Evolutionary conservation across 2,329 filamentous ascomycete species (phyloP).

Genomic region (Alternaria brassicicola): DNA sequence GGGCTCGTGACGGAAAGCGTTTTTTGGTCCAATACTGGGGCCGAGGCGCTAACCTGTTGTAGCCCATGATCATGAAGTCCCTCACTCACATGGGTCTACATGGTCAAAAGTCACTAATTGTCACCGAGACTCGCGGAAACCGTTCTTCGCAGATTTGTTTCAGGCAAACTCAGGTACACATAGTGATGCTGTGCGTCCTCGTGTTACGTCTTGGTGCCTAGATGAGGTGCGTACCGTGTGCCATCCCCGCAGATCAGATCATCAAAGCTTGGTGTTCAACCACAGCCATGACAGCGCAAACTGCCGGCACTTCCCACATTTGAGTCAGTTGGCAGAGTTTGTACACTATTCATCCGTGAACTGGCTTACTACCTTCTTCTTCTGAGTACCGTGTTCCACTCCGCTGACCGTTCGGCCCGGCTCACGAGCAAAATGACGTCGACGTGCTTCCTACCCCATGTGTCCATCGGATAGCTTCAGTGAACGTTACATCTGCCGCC

Average conservation of each 20-base stretch:
- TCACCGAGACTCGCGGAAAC: background rate
- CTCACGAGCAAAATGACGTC: slow-evolving; percentile 30
- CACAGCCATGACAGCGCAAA: slow-evolving; percentile 1
- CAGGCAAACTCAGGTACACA: background rate
- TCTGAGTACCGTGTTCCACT: slow-evolving; percentile 8
- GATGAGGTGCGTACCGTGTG: background rate
- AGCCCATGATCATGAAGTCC: background rate
- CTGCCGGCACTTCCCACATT: background rate
- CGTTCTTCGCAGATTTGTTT: background rate
- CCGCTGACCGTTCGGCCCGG: slow-evolving; percentile 9
- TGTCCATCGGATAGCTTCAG: slow-evolving; percentile 25
- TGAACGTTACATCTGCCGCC: slow-evolving; percentile 31
- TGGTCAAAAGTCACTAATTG: background rate
- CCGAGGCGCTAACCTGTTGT: background rate
- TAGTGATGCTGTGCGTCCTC: background rate
- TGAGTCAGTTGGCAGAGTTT: slow-evolving; percentile 11
- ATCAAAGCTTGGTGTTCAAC: slow-evolving; percentile 3
- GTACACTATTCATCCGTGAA: background rate
- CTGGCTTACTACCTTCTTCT: slow-evolving; percentile 13
- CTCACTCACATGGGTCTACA: background rate
- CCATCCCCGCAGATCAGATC: slow-evolving; percentile 19
- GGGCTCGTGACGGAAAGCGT: background rate
- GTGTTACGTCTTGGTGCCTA: background rate
- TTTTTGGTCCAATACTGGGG: background rate
- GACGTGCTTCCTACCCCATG: slow-evolving; percentile 7